Percentiles rank a stretch among this genome's conserved stretches.
Conservation (phyloP, 2,329 filamentous ascomycete species). For the Sporothrix sp. region DNA sequence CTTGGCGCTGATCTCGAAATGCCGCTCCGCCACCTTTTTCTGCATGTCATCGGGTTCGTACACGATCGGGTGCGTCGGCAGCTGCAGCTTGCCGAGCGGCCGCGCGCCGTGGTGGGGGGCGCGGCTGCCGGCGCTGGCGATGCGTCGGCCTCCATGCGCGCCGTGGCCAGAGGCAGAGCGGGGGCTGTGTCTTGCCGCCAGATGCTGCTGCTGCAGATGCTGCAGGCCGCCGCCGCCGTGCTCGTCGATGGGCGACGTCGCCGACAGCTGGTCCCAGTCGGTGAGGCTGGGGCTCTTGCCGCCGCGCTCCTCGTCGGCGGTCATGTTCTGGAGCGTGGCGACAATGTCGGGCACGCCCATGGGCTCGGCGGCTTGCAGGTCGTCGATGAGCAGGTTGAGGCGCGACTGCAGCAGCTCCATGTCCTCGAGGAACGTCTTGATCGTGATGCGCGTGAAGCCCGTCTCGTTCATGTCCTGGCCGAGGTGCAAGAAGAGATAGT, state of each 20-base stretch:
- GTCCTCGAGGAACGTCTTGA: conserved; percentile 90
- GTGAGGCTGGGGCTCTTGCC: conserved; percentile 65
- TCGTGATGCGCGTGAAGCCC: conserved; percentile 63
- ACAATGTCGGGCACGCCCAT: conserved; percentile 61
- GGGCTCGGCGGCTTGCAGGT: conserved; percentile 62
- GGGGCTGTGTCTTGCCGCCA: no score
- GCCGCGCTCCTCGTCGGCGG: conserved; percentile 49
- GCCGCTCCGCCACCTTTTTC: conserved; percentile 62
- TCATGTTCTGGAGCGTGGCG: conserved; percentile 63
- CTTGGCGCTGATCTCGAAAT: conserved; percentile 87
- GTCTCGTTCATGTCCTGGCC: conserved; percentile 52
- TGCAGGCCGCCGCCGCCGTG: conserved; percentile 30
- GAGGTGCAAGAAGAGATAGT: conserved; percentile 80
- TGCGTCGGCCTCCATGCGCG: not conserved
- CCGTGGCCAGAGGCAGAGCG: no score
- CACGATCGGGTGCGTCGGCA: conserved; percentile 69
- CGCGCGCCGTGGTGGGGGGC: conserved; percentile 20
- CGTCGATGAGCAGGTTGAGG: conserved; percentile 75
- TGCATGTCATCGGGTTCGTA: conserved; percentile 80
- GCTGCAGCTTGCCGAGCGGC: conserved; percentile 59
- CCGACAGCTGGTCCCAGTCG: conserved; percentile 79
- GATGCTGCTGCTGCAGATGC: conserved; percentile 21
- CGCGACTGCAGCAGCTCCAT: conserved; percentile 71
- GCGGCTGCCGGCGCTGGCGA: not conserved
- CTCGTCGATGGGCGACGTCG: conserved; percentile 16